Evolutionary conservation across 2,329 filamentous ascomycete genomes (phyloP), one percentile per base, ranked within the genome.

Genomic region (Zymoseptoria tritici): DNA sequence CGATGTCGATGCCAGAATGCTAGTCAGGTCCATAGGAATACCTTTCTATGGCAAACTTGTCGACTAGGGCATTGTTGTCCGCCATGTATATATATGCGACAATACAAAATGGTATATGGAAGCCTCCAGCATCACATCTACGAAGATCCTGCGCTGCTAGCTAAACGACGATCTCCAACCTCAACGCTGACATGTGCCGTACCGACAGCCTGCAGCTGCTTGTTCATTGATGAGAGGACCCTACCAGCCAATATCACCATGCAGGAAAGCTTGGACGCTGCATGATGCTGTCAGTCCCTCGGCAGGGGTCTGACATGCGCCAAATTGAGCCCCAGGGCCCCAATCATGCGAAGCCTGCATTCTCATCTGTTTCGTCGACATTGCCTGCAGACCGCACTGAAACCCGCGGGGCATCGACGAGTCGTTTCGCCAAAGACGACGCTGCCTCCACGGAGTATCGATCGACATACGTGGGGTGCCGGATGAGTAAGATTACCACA

Each of bases 21-120:
- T 97, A 57, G 79, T 91, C 59, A 82, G 83, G 68, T 79, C 87
- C 11, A 77, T 92, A 61, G 90, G 90, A 31, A 76, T 94, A 63
- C 91, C 92, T 0, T 96, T 96, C 74, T 84, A 89, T 69, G 91
- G 91, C 69, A 90, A 91, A 74, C 77, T 87, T 56, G 73, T 81
- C 57, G 76, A 84, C 62, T 84, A 78, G 61, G 55, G 21, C 20
- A 55, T 5, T 13, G 4, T 16, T 24, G 24, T 7, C 3, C 16
- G 42, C n/a, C 9, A 13, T 46, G 42, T 49, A 36, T 55, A 55
- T 42, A 42, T 53, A 19, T n/a, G 22, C 52, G 36, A 46, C 36
- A 46, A 46, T 46, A 46, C 36, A 29, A 9, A 29, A 46, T 46
- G 13, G 36, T 46, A 46, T n/a, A 46, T 16, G 36, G 13, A 46